A percentile compares a stretch with the other conserved stretches of the same genome.
phyloP scores from a whole-genome alignment of 2,329 filamentous ascomycete genomes.

The Mariannaea sp. region DNA sequence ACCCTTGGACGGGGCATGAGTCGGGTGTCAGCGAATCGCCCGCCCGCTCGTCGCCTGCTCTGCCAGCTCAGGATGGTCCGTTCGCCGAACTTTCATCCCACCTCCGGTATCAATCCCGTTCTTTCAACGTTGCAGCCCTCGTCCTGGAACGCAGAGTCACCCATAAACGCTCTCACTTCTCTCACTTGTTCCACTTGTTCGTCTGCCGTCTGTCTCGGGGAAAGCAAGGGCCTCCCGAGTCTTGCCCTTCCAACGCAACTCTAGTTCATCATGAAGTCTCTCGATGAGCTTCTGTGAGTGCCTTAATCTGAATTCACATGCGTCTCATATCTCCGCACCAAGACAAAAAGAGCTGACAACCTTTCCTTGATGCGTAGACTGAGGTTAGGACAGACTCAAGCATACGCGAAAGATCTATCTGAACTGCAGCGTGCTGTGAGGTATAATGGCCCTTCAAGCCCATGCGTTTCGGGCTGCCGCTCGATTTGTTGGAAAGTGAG shows the following conservation, averaged over 20 bases:
- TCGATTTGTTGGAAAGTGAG: slow-evolving; percentile 90
- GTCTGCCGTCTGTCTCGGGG: too few species aligned
- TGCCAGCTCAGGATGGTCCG: not conserved
- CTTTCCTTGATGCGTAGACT: slow-evolving; percentile 52
- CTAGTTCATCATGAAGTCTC: slow-evolving; percentile 42
- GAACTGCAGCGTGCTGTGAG: slow-evolving; percentile 69
- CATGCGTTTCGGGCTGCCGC: slow-evolving; percentile 73
- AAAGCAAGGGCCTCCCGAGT: slow-evolving; percentile 2
- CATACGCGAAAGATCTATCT: slow-evolving; percentile 60
- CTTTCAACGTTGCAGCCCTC: too few species aligned
- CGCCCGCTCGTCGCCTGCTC: too few species aligned
- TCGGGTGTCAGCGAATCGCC: too few species aligned
- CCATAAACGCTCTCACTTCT: not conserved
- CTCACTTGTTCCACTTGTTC: not conserved
- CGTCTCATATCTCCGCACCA: slow-evolving; percentile 4
- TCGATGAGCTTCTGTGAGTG: slow-evolving; percentile 47
- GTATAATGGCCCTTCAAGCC: slow-evolving; percentile 61
- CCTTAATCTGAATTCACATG: slow-evolving; percentile 9
- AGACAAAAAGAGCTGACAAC: slow-evolving; percentile 32
- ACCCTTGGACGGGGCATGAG: too few species aligned
- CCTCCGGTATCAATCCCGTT: slow-evolving; percentile 2
- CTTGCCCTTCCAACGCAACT: slow-evolving; percentile 4
- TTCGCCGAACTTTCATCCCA: slow-evolving; percentile 4
- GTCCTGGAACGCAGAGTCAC: too few species aligned
- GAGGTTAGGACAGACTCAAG: slow-evolving; percentile 70